Percentiles rank a stretch among this genome's conserved stretches.
Conservation (phyloP, 495 filamentous ascomycete species). For the Aspergillus hancockii region DNA sequence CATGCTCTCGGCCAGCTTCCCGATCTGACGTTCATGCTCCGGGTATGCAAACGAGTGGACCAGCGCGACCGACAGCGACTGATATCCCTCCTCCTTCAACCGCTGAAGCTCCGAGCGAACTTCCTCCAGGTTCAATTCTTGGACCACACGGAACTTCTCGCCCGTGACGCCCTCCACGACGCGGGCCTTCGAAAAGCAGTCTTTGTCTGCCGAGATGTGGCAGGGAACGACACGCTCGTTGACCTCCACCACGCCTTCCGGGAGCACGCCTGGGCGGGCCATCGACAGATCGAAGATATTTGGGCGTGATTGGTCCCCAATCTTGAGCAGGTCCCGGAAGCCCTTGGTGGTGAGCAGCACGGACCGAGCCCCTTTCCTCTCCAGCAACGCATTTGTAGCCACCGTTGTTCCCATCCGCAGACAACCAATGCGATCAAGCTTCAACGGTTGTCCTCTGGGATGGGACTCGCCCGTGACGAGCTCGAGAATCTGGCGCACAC, state of each 20-base stretch:
- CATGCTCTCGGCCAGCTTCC: conserved; percentile 49
- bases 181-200: conserved; percentile 46
- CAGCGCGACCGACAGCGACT: conserved; percentile 54
- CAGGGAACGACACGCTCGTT: conserved; percentile 67
- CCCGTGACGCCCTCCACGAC: conserved; percentile 50
- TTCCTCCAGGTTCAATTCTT: conserved; percentile 37
- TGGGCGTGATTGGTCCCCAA: conserved; percentile 81
- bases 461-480: conserved; percentile 74
- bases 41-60: conserved; percentile 58
- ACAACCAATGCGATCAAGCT: conserved; percentile 79
- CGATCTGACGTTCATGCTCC: conserved; percentile 52
- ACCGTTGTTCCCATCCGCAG: conserved; percentile 91
- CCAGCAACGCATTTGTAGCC: conserved; percentile 87
- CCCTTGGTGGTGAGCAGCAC: conserved; percentile 90
- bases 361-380: conserved; percentile 91
- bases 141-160: conserved; percentile 53
- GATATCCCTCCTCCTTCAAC: conserved; percentile 47
- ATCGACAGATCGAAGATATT: conserved; percentile 84
- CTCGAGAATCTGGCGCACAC: conserved; percentile 86
- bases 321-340: conserved; percentile 88
- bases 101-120: conserved; percentile 45
- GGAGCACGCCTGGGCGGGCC: conserved; percentile 75
- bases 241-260: conserved; percentile 74
- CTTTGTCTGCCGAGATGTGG: conserved; percentile 60
- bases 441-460: conserved; percentile 76